phyloP scores from a whole-genome alignment of 129 eudicot species.

The Apium graveolens region DNA sequence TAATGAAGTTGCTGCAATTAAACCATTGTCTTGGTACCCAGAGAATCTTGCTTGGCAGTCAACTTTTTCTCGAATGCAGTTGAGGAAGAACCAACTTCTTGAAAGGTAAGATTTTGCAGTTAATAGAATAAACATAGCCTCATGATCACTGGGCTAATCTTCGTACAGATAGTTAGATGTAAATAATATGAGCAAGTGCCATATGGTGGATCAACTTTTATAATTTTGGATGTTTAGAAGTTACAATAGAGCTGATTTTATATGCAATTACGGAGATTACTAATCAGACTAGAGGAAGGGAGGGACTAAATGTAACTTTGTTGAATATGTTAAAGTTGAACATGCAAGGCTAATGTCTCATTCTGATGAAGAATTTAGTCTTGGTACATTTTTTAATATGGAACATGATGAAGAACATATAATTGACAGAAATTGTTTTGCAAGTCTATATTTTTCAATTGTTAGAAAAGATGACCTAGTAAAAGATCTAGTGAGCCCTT shows the following conservation, averaged over 20 bases:
- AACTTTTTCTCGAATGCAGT: constrained; percentile 85
- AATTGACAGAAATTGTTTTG: background rate
- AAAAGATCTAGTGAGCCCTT: background rate
- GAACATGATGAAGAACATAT: background rate
- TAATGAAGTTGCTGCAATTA: constrained; percentile 57
- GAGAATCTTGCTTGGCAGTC: constrained; percentile 97
- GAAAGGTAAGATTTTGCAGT: constrained; percentile 45
- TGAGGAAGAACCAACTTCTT: constrained; percentile 79
- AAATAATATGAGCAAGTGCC: background rate
- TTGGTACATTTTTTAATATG: background rate
- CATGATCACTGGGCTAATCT: background rate
- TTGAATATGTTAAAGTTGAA: background rate
- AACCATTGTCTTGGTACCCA: constrained; percentile 93
- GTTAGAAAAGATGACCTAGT: background rate
- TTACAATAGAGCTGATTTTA: background rate
- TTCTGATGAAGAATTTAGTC: background rate
- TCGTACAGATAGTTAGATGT: background rate
- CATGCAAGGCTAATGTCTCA: background rate
- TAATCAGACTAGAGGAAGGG: background rate
- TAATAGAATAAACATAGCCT: background rate
- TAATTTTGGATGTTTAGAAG: background rate
- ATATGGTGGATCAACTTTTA: background rate
- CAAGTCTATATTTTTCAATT: background rate
- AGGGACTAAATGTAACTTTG: background rate
- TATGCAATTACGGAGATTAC: background rate